These are phyloP conservation scores for Oryza glaberrima DNA, from an alignment of 176 grass and related monocot species.

Conservation along the genomic window DNA sequence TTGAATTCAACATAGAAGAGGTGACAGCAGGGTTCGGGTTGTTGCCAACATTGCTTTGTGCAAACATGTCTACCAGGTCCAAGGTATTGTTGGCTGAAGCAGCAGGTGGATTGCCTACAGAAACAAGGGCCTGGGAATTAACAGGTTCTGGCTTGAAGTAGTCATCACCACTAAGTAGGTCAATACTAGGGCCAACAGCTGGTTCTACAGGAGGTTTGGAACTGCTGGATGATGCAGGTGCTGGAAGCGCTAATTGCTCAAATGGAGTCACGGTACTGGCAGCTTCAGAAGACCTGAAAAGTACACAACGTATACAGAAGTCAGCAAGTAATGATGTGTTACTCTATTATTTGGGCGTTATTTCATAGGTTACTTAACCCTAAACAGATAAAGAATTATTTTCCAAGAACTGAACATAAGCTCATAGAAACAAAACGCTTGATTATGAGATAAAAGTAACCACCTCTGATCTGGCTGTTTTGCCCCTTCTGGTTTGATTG, in stretches of 20 bases:
- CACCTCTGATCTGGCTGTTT: constrained; percentile 60
- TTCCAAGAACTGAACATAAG: constrained; percentile 18
- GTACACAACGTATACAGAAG: constrained; percentile 4
- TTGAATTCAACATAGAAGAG: constrained; percentile 40
- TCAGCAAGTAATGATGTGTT: constrained; percentile 32
- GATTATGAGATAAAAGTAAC: constrained; percentile 33
- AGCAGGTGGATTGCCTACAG: constrained; percentile 45
- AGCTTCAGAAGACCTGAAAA: constrained; percentile 54
- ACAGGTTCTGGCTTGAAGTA: constrained; percentile 76
- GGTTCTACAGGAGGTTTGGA: constrained; percentile 44
- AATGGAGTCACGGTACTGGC: constrained; percentile 47
- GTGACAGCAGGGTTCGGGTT: constrained; percentile 48
- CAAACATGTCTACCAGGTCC: constrained; percentile 89
- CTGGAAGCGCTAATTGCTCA: constrained; percentile 71
- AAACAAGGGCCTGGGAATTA: constrained; percentile 72
- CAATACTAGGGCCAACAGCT: constrained; percentile 57
- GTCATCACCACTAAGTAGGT: constrained; percentile 87
- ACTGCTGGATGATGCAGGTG: constrained; percentile 58
- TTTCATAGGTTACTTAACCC: constrained; percentile 17
- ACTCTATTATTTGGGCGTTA: neutral
- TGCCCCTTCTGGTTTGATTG: constrained; percentile 41
- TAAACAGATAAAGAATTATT: neutral
- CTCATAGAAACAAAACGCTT: constrained; percentile 9
- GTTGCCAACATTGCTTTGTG: constrained; percentile 53
- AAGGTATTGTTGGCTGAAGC: constrained; percentile 63